Conservation (phyloP, 768 basidiomycete genomes). For the Podaxis sp. region DNA sequence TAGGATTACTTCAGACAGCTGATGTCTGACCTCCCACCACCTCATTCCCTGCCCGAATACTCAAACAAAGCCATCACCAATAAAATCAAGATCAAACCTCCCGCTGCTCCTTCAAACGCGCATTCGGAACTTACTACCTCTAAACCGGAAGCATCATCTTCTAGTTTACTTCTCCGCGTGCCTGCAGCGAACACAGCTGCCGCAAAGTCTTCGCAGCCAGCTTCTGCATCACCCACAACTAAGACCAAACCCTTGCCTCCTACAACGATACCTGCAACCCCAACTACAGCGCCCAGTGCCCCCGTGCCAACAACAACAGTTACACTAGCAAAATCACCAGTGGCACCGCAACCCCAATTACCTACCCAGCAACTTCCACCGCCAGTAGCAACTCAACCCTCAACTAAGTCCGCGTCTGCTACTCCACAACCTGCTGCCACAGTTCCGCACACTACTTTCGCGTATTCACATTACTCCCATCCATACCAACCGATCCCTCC, state of each 20-base stretch:
- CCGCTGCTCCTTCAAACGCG: conserved; percentile 31
- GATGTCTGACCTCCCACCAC: conserved; percentile 76
- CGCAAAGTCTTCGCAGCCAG: background rate
- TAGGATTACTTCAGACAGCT: conserved; percentile 75
- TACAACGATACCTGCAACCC: conserved; percentile 17
- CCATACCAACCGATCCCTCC: conserved; percentile 41
- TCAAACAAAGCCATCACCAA: conserved; percentile 42
- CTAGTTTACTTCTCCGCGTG: conserved; percentile 17
- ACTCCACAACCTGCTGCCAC: conserved; percentile 33
- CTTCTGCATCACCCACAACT: background rate
- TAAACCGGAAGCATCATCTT: conserved; percentile 12
- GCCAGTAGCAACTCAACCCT: conserved; percentile 22
- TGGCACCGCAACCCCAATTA: conserved; percentile 23
- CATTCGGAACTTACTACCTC: conserved; percentile 1
- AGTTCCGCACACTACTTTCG: conserved; percentile 31
- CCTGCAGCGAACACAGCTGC: conserved; percentile 10
- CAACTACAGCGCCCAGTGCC: conserved; percentile 20
- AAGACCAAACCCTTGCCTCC: conserved; percentile 3
- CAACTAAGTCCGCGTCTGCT: conserved; percentile 18
- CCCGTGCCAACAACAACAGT: background rate
- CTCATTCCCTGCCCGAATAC: conserved; percentile 65
- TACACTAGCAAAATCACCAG: background rate
- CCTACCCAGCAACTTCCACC: conserved; percentile 25
- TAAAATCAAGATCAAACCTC: conserved; percentile 76
- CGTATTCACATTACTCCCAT: conserved; percentile 53